A percentile compares a stretch with the other conserved stretches of the same genome.
Evolutionary conservation across 2,329 filamentous ascomycete species (phyloP).

Genomic region (Colletotrichum sp.): DNA sequence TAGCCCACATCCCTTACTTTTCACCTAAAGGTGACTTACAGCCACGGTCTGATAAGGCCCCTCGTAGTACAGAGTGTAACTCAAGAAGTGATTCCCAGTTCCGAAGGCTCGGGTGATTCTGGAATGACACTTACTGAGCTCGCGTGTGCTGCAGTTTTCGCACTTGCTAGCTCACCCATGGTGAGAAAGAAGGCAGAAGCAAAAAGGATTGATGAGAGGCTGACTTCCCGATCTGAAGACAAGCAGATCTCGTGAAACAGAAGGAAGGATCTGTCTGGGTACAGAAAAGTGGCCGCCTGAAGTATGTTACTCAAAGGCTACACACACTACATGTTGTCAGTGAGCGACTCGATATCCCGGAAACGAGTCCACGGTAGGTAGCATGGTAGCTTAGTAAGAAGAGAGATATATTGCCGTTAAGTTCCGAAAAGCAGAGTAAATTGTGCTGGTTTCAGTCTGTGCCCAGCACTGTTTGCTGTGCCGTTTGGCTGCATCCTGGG

Average conservation of each 20-base stretch:
- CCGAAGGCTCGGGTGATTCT: rapidly evolving
- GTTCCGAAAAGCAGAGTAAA: neutral
- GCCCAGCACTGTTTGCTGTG: neutral
- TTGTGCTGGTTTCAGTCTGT: neutral
- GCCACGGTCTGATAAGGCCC: neutral
- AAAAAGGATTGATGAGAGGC: neutral
- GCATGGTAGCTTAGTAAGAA: neutral
- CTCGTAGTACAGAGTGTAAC: neutral
- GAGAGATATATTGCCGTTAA: rapidly evolving
- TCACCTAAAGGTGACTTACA: neutral
- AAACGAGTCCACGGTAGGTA: neutral
- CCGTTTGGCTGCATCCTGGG: neutral
- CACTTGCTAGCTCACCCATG: neutral
- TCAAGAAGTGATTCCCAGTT: neutral
- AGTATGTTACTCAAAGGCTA: neutral
- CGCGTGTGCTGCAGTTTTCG: neutral
- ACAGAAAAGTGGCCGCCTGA: neutral
- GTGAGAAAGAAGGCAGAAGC: neutral
- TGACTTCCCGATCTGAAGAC: neutral
- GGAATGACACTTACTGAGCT: neutral
- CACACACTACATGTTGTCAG: neutral
- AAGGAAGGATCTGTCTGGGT: rapidly evolving
- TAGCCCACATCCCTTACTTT: neutral
- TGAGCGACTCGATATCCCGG: neutral
- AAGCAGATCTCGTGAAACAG: too few relatives aligned